phyloP scores from a whole-genome alignment of 768 basidiomycete genomes.

The Ephemerocybe angulata region DNA sequence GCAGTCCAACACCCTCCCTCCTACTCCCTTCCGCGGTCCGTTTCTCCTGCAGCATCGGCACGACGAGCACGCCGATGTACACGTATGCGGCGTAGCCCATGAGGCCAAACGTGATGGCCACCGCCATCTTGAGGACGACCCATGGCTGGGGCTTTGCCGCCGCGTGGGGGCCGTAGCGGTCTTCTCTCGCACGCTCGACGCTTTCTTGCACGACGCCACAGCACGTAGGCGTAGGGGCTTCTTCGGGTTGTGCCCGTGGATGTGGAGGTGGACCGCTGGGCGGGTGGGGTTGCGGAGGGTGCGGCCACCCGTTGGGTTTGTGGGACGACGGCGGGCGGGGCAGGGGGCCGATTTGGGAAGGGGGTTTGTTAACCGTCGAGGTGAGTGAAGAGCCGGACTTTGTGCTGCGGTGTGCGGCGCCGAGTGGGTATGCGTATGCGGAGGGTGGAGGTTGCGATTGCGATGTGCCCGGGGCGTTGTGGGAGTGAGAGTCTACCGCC shows the following conservation, averaged over 20 bases:
- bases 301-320: too few relatives aligned
- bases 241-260: too few relatives aligned
- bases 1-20: conserved; percentile 57
- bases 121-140: conserved; percentile 66
- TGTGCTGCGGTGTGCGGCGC: too few relatives aligned
- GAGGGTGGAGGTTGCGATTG: too few relatives aligned
- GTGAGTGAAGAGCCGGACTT: too few relatives aligned
- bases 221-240: conserved; percentile 21
- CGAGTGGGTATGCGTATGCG: too few relatives aligned
- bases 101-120: conserved; percentile 56
- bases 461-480: too few relatives aligned
- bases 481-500: too few relatives aligned
- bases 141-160: conserved; percentile 62
- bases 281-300: background rate
- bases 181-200: conserved; percentile 34
- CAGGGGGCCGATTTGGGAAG: too few relatives aligned
- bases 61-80: conserved; percentile 68
- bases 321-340: too few relatives aligned
- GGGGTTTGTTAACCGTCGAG: too few relatives aligned
- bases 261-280: background rate
- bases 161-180: conserved; percentile 28
- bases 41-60: conserved; percentile 59
- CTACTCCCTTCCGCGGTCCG: conserved; percentile 42
- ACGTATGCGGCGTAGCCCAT: conserved; percentile 73
- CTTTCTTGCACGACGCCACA: conserved; percentile 57